These are phyloP conservation scores for Myxozyma vanderwaltii DNA, from an alignment of 805 yeast genomes.

Conservation along the genomic window DNA sequence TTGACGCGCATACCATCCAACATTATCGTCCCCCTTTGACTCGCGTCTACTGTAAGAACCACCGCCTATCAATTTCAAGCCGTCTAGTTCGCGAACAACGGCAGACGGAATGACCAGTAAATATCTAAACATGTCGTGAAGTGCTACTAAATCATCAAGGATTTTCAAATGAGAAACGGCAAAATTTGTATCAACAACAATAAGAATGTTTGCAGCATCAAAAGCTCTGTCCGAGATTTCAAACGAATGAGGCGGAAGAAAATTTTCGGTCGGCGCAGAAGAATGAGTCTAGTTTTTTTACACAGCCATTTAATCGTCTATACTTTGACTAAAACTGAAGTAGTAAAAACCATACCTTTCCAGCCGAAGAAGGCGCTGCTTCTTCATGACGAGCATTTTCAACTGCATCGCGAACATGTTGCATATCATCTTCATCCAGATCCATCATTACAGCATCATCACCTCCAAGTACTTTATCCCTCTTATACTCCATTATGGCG, in stretches of 20 bases:
- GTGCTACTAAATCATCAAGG: slow-evolving; percentile 53
- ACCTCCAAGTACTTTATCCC: background rate
- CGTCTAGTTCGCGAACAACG: slow-evolving; percentile 80
- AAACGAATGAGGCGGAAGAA: background rate
- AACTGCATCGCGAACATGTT: background rate
- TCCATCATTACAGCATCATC: slow-evolving; percentile 19
- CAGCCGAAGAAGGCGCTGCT: background rate
- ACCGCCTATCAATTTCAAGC: slow-evolving; percentile 57
- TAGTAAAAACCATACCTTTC: background rate
- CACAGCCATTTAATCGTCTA: too few relatives aligned
- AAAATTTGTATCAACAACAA: slow-evolving; percentile 81
- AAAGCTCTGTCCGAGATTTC: background rate
- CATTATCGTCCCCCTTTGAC: slow-evolving; percentile 37
- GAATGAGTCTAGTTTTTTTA: too few relatives aligned
- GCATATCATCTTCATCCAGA: slow-evolving; percentile 9
- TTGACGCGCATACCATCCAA: slow-evolving; percentile 63
- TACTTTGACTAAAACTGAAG: too few relatives aligned
- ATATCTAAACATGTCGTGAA: slow-evolving; percentile 50
- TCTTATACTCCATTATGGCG: background rate
- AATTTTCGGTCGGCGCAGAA: background rate
- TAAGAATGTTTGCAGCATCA: slow-evolving; percentile 14
- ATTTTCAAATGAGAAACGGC: slow-evolving; percentile 66
- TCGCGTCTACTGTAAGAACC: slow-evolving; percentile 17
- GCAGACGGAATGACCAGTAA: slow-evolving; percentile 67
- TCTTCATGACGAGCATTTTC: background rate